Conservation (phyloP, 2,329 filamentous ascomycete species). For the Botrytis deweyae region DNA sequence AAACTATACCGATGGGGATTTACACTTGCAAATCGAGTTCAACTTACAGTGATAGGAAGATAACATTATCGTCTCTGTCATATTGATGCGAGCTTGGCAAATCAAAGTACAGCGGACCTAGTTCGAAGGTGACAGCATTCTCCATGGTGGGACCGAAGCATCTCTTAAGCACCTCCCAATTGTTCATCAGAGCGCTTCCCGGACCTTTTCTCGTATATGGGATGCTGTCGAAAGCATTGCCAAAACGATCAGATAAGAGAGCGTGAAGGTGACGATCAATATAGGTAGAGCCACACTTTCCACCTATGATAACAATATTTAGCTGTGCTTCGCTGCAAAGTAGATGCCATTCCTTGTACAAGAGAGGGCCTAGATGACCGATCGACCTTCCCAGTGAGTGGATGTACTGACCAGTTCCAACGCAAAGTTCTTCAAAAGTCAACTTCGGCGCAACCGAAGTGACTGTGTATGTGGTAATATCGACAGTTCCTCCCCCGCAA, state of each 20-base stretch:
- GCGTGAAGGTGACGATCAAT: slow-evolving; percentile 32
- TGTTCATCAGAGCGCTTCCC: slow-evolving; percentile 28
- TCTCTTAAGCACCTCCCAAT: slow-evolving; percentile 27
- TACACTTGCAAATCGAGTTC: neutral
- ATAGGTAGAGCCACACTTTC: slow-evolving; percentile 33
- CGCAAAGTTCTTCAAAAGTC: slow-evolving; percentile 24
- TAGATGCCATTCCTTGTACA: neutral
- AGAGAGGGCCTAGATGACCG: neutral
- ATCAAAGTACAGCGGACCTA: slow-evolving; percentile 26
- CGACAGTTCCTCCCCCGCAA: slow-evolving; percentile 6
- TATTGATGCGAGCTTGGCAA: slow-evolving; percentile 26
- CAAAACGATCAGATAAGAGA: slow-evolving; percentile 29
- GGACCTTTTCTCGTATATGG: slow-evolving; percentile 26
- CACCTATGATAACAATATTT: slow-evolving; percentile 22
- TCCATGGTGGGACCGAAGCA: slow-evolving; percentile 25
- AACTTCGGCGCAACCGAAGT: slow-evolving; percentile 34
- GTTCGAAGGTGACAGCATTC: slow-evolving; percentile 6
- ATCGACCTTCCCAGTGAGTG: slow-evolving; percentile 18
- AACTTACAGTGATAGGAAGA: slow-evolving; percentile 28
- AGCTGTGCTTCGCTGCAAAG: neutral
- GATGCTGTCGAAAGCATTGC: slow-evolving; percentile 26
- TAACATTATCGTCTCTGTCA: slow-evolving; percentile 23
- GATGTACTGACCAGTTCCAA: slow-evolving; percentile 28
- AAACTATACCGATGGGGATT: neutral
- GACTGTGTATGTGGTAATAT: slow-evolving; percentile 28